Evolutionary conservation across 1,284 basidiomycete species (phyloP).

Genomic region (Cryptococcus sp.): DNA sequence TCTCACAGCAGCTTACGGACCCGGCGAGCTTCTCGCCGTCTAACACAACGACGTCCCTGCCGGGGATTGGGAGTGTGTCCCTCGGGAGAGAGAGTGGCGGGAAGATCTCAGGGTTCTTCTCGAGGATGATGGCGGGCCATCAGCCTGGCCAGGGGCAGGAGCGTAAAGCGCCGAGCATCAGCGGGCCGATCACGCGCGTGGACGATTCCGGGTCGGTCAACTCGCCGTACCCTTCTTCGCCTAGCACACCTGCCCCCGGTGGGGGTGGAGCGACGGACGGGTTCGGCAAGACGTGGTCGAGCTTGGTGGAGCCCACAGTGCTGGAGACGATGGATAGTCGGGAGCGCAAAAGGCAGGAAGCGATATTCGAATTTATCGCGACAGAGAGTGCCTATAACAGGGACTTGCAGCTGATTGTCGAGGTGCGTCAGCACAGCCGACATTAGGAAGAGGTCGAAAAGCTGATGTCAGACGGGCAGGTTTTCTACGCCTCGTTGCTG

Average conservation of each 20-base stretch:
- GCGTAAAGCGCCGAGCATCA: slow-evolving; percentile 36
- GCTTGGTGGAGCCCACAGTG: slow-evolving; percentile 76
- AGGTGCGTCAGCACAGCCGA: slow-evolving; percentile 55
- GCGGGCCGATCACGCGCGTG: slow-evolving; percentile 37
- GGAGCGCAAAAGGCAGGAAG: slow-evolving; percentile 85
- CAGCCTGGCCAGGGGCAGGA: slow-evolving; percentile 2
- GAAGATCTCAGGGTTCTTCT: slow-evolving; percentile 34
- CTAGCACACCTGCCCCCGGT: neutral
- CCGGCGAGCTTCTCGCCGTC: neutral
- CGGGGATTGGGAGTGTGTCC: neutral
- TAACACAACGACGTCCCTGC: slow-evolving; percentile 2
- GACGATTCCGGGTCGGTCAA: neutral
- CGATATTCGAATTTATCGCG: slow-evolving; percentile 81
- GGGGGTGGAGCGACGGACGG: slow-evolving; percentile 8
- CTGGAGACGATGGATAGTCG: slow-evolving; percentile 68
- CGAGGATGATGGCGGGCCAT: slow-evolving; percentile 23
- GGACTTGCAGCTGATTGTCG: slow-evolving; percentile 83
- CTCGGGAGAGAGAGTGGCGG: slow-evolving; percentile 14
- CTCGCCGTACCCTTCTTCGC: neutral
- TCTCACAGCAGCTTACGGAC: slow-evolving; percentile 16
- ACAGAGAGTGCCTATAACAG: slow-evolving; percentile 85
- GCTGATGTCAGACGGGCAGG: slow-evolving; percentile 42
- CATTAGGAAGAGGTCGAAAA: neutral
- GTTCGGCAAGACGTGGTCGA: slow-evolving; percentile 74
- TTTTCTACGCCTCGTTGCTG: slow-evolving; percentile 79